Evolutionary conservation across 306 rosid species (phyloP).

Genomic region (Cajanus cajan): DNA sequence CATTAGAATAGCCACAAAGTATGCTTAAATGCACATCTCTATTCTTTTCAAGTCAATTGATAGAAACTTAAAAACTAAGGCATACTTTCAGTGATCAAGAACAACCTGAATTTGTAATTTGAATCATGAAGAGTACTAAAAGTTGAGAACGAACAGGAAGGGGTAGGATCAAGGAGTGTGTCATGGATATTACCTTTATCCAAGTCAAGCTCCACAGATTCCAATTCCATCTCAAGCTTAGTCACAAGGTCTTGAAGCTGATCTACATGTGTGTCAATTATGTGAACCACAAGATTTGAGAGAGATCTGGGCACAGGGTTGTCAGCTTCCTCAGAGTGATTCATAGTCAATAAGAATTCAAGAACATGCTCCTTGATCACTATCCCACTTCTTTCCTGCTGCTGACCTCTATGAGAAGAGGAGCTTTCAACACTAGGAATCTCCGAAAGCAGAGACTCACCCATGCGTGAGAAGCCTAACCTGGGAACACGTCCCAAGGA

Average conservation of each 20-base stretch:
- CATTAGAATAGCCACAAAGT: neutral
- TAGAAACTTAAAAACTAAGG: neutral
- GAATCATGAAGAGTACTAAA: neutral
- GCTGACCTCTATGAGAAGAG: constrained; percentile 46
- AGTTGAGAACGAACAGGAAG: neutral
- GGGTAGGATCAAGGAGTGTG: neutral
- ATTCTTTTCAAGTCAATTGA: neutral
- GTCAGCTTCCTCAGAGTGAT: constrained; percentile 97
- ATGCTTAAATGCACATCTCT: neutral
- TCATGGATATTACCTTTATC: constrained; percentile 65
- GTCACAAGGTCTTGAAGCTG: constrained; percentile 93
- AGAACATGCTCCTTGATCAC: constrained; percentile 95
- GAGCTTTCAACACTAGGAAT: constrained; percentile 84
- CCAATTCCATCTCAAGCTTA: constrained; percentile 91
- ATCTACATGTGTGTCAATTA: constrained; percentile 89
- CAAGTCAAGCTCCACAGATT: constrained; percentile 80
- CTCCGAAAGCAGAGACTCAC: constrained; percentile 85
- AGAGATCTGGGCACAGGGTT: constrained; percentile 87
- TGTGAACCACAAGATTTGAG: constrained; percentile 84
- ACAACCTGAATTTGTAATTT: neutral
- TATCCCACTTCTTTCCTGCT: constrained; percentile 52
- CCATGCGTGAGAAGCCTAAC: constrained; percentile 77
- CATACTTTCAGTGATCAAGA: constrained; percentile 5
- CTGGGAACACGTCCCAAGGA: constrained; percentile 93
- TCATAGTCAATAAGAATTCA: constrained; percentile 90